Evolutionary conservation across 2,329 filamentous ascomycete species (phyloP).

Genomic region (Apiospora pterosperma): DNA sequence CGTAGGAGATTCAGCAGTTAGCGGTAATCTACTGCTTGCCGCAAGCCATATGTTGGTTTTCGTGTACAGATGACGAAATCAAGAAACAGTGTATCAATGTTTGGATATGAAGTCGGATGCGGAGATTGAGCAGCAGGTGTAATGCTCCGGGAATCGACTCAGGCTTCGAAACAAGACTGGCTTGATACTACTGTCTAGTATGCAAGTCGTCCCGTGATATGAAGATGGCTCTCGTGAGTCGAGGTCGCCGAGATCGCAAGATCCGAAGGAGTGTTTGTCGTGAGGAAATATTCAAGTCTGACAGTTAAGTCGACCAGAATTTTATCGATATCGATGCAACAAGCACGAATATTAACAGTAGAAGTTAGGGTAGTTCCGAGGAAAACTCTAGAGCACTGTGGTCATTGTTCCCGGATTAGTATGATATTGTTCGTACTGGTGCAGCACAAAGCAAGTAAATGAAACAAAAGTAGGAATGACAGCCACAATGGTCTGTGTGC

Average conservation of each 20-base stretch:
- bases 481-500: not conserved
- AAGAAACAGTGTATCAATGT: not conserved
- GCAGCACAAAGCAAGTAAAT: not conserved
- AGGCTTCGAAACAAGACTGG: not conserved
- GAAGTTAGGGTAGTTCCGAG: constrained; percentile 6
- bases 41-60: constrained; percentile 32
- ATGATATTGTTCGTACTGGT: constrained; percentile 1
- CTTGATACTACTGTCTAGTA: not conserved
- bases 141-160: not conserved
- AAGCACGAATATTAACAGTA: constrained; percentile 5
- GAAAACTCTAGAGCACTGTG: constrained; percentile 10
- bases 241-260: not conserved
- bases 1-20: constrained; percentile 12
- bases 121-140: not conserved
- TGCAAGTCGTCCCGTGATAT: not conserved
- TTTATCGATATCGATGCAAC: not conserved
- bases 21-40: constrained; percentile 29
- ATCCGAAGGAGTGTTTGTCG: not conserved
- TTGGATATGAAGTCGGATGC: not conserved
- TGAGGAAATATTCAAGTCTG: constrained; percentile 2
- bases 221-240: not conserved
- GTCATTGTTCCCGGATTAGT: constrained; percentile 9
- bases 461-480: constrained; percentile 2
- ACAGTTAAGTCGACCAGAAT: constrained; percentile 6
- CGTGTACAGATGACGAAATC: not conserved